Conservation (phyloP, 495 filamentous ascomycete species). For the Penicillium egyptiacum region DNA sequence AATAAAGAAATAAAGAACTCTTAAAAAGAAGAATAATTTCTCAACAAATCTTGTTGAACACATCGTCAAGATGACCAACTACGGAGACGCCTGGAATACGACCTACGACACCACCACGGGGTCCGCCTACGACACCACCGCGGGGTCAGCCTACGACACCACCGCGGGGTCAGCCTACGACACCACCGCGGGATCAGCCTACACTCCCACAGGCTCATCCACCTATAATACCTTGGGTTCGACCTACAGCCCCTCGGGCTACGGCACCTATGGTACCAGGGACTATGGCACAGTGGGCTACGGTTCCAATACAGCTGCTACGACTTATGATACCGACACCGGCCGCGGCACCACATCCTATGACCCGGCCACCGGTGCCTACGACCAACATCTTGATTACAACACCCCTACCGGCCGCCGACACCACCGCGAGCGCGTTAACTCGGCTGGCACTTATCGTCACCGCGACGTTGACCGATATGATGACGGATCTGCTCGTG, state of each 20-base stretch:
- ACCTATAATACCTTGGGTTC: constrained; percentile 24
- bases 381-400: constrained; percentile 45
- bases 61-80: constrained; percentile 26
- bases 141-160: constrained; percentile 26
- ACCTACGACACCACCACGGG: constrained; percentile 20
- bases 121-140: constrained; percentile 17
- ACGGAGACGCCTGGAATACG: constrained; percentile 16
- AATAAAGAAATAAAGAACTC: not conserved
- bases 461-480: constrained; percentile 37
- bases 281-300: constrained; percentile 44
- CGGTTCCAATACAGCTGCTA: constrained; percentile 37
- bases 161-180: constrained; percentile 27
- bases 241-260: constrained; percentile 25
- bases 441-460: constrained; percentile 32
- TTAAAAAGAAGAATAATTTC: not conserved
- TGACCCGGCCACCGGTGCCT: constrained; percentile 38
- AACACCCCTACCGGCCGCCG: constrained; percentile 27
- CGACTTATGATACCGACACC: constrained; percentile 40
- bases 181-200: constrained; percentile 24
- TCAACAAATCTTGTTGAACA: not conserved
- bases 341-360: constrained; percentile 44
- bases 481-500: constrained; percentile 35
- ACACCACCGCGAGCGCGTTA: constrained; percentile 41
- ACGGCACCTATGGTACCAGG: constrained; percentile 26
- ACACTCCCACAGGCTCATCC: constrained; percentile 9